A percentile compares a stretch with the other conserved stretches of the same genome.
Evolutionary conservation across 331 rosid genomes (phyloP).

Genomic region (Saraca asoca): DNA sequence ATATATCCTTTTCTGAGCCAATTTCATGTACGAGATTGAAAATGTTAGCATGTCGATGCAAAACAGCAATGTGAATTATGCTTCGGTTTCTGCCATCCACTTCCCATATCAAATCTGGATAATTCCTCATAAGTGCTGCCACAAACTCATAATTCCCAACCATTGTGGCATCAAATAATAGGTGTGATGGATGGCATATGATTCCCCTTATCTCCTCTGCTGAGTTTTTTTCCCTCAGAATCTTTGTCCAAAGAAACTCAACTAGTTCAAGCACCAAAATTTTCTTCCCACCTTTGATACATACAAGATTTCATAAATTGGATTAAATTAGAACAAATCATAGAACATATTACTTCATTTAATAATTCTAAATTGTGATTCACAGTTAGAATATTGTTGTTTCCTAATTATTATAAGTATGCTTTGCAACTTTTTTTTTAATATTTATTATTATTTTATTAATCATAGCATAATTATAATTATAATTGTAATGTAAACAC

Average conservation of each 20-base stretch:
- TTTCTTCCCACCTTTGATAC: no score
- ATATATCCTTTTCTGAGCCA: not conserved
- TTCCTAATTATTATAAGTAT: no score
- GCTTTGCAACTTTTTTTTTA: no score
- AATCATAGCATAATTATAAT: no score
- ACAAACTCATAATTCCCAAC: not conserved
- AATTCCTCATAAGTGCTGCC: not conserved
- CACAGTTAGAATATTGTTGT: no score
- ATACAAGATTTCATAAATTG: no score
- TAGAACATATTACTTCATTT: no score
- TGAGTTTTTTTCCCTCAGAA: not conserved
- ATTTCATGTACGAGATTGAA: not conserved
- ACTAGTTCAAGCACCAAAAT: not conserved
- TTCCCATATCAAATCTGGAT: not conserved
- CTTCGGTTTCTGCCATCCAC: not conserved
- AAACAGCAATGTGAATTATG: slow-evolving; percentile 3
- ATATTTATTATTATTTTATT: no score
- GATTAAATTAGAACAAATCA: no score
- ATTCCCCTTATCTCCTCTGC: not conserved
- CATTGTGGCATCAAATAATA: not conserved
- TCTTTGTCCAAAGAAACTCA: not conserved
- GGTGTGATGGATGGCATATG: not conserved
- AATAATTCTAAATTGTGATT: no score
- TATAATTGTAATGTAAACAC: no score
- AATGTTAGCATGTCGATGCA: not conserved